Conservation (phyloP, 148 eudicot genomes). For the Talinum fruticosum region DNA sequence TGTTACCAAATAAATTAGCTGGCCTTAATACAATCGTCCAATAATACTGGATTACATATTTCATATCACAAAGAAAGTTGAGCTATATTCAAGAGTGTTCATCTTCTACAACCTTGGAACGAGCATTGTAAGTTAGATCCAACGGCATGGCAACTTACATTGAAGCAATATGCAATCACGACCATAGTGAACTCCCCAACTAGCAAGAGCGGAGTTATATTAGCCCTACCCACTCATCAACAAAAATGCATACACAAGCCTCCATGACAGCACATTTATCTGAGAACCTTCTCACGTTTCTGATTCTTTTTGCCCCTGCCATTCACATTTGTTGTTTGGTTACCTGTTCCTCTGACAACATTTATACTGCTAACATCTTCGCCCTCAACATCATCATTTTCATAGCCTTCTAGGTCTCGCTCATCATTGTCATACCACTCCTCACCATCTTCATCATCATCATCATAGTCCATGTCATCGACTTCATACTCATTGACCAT, state of each 20-base stretch:
- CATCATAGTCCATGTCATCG: conserved; percentile 41
- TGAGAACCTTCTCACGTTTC: conserved; percentile 24
- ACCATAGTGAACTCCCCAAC: not conserved
- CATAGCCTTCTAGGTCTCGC: conserved; percentile 30
- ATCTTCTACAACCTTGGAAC: not conserved
- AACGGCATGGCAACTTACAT: not conserved
- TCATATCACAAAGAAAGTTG: not conserved
- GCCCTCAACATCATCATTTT: conserved; percentile 28
- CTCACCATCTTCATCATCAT: conserved; percentile 31
- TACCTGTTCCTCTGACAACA: conserved; percentile 14
- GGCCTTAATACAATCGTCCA: not conserved
- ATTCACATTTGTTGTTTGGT: not conserved
- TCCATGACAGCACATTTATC: conserved; percentile 8
- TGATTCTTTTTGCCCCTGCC: conserved; percentile 16
- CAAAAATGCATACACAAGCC: not conserved
- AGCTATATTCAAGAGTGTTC: no score
- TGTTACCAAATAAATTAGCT: not conserved
- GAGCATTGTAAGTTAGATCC: not conserved
- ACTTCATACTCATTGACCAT: conserved; percentile 56
- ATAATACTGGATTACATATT: not conserved
- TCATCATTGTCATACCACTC: conserved; percentile 38
- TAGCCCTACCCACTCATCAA: not conserved
- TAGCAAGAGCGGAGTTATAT: not conserved
- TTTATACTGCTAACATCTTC: conserved; percentile 20
- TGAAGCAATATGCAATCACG: not conserved